Evolutionary conservation across 2,329 filamentous ascomycete genomes (phyloP), one percentile per base, ranked within the genome.

Genomic region (Colletotrichum navitas): DNA sequence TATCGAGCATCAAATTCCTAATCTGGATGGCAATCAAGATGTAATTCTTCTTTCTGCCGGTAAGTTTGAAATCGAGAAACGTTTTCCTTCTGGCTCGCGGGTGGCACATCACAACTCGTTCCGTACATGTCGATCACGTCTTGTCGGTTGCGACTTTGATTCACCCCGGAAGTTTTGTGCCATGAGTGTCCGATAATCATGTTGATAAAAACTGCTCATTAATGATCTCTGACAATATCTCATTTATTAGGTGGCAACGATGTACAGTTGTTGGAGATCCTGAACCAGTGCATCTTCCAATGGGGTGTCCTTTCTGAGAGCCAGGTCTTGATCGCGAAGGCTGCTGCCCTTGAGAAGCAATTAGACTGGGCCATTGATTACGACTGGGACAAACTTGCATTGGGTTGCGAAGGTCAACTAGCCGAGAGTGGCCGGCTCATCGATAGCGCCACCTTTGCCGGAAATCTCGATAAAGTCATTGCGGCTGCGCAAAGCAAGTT

Each of bases 251-350:
- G 43, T n/a, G 70, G 70, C 10, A 73, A 73, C 26, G 70, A 73
- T 49, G 66, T 54, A n/a, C 64, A 75, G 58, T 63, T 75, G 11
- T 45, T 66, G 56, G 68, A 73, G 59, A 72, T 75, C 55, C 55
- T 75, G 29, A 75, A 75, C 55, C 74, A 75, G 32, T 75, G 74
- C 51, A 66, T 75, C 24, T 74, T 55, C 54, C 66, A 73, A 36
- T 68, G 58, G 62, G 63, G 58, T 12, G 55, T 66, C 12, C 34
- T 71, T 24, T 64, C 59, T n/a, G 34, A 24, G 24, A 21, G 16
- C 14, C 66, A 73, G 43, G 68, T 56, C 36, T 21, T 45, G 2
- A 58, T 68, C 21, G 54, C 61, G 12, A 69, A 68, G 64, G 26
- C 54, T 14, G 61, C 61, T n/a, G 65, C 55, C 10, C 32, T 68